Evolutionary conservation across 805 yeast species (phyloP), one percentile per base, ranked within the genome.

Genomic region (Geotrichum ghanense): DNA sequence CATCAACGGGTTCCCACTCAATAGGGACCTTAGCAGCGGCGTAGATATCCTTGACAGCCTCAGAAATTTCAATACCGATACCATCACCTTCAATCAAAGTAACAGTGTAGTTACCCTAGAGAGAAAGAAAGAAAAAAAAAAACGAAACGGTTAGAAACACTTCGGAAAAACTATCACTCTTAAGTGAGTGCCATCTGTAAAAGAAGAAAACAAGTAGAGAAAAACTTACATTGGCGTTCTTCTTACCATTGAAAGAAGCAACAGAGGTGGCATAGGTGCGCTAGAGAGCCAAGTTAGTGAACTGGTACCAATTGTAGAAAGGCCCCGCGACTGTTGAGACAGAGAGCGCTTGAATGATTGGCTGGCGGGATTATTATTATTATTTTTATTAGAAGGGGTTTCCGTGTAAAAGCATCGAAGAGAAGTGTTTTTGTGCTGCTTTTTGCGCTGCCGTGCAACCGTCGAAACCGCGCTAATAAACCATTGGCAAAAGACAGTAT

Each of bases 1-100:
- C 98, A 63, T 90, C 97, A 58, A 89, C 95, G 42, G 83, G 80
- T 70, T 90, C 95, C 97, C 97, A 92, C 62, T 84, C 90, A 60
- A 92, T 81, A 56, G 99, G 99, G 46, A 89, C 95, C 48, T 84
- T 70, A 46, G 97, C 98, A 56, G 97, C 97, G 45, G 81, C 72
- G 72, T 87, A 92, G 61, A 92, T 90, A 55, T 83, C 78, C 74
- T 89, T 85, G 56, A 92, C 97, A 45, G 97, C 85, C 60, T 84
- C 79, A 55, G 97, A 83, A 66, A 92, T 92, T 70, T 92, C 98
- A 45, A 81, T 76, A 59, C 98, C 98, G 57, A 90, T 88, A 75
- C 98, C 98, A 65, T 90, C 97, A 72, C 97, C 97, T 71, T 89
- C 97, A 60, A 92, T 90, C 72, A 92, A 75, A 41, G 98, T 90